phyloP scores from a whole-genome alignment of 805 yeast genomes.

The Cyberlindnera saturnus region DNA sequence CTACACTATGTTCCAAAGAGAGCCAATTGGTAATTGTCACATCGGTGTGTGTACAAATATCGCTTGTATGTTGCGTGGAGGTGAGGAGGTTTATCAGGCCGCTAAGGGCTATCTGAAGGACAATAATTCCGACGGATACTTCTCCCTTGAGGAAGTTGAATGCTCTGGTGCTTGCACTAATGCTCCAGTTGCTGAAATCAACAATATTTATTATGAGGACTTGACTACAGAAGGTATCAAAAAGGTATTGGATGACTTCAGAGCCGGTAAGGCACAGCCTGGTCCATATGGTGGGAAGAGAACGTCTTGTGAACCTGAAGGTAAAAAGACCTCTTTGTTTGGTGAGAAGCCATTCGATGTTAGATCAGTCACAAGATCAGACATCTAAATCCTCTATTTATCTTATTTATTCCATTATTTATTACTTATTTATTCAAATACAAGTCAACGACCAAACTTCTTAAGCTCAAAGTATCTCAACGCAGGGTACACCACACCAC shows the following conservation, averaged over 20 bases:
- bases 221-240: slow-evolving; percentile 62
- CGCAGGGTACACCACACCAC: slow-evolving; percentile 57
- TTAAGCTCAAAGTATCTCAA: slow-evolving; percentile 60
- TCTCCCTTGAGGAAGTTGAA: slow-evolving; percentile 83
- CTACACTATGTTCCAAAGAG: slow-evolving; percentile 85
- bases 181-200: slow-evolving; percentile 83
- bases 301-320: slow-evolving; percentile 69
- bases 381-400: slow-evolving; percentile 35
- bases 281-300: slow-evolving; percentile 67
- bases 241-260: slow-evolving; percentile 54
- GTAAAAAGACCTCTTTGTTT: slow-evolving; percentile 59
- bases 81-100: slow-evolving; percentile 73
- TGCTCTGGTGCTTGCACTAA: slow-evolving; percentile 91
- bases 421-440: neutral
- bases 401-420: slow-evolving; percentile 1
- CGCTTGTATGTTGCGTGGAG: slow-evolving; percentile 81
- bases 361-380: slow-evolving; percentile 64
- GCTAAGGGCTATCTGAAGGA: slow-evolving; percentile 55
- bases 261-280: slow-evolving; percentile 52
- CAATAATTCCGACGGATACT: slow-evolving; percentile 67
- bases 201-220: slow-evolving; percentile 81
- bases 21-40: slow-evolving; percentile 80
- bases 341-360: slow-evolving; percentile 62
- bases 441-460: slow-evolving; percentile 40
- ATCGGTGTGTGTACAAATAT: slow-evolving; percentile 86